Conservation (phyloP, 164 flowering plant species). For the Pachysandra terminalis region DNA sequence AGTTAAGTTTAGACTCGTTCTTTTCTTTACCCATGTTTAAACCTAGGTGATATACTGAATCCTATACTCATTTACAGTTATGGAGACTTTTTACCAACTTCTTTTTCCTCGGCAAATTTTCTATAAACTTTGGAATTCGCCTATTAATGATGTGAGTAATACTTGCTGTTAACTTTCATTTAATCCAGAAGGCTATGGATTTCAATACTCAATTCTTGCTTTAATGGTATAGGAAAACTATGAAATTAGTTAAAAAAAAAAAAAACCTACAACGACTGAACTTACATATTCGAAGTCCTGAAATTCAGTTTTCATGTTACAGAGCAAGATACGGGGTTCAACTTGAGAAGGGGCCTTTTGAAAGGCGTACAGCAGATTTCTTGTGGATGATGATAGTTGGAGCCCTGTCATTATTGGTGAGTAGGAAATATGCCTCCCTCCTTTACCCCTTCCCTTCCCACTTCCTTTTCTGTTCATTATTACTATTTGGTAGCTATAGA, state of each 20-base stretch:
- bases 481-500: background rate
- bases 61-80: conserved; percentile 40
- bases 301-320: conserved; percentile 9
- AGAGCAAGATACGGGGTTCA: conserved; percentile 97
- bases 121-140: conserved; percentile 92
- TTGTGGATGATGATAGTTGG: conserved; percentile 99
- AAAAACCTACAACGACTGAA: background rate
- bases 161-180: background rate
- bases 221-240: no score
- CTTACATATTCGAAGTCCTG: no score
- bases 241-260: background rate
- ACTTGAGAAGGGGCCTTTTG: conserved; percentile 84
- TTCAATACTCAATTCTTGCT: background rate
- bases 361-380: conserved; percentile 89
- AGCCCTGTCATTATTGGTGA: conserved; percentile 64
- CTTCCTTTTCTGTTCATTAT: background rate
- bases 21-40: background rate
- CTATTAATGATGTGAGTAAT: conserved; percentile 87
- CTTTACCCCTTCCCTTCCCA: no score
- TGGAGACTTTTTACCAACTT: conserved; percentile 88
- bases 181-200: conserved; percentile 2
- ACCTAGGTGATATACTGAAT: background rate
- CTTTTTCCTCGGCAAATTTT: conserved; percentile 84
- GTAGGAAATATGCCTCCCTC: conserved; percentile 10
- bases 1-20: background rate